Conservation (phyloP, 768 basidiomycete genomes). For the Clathrus columnatus region DNA sequence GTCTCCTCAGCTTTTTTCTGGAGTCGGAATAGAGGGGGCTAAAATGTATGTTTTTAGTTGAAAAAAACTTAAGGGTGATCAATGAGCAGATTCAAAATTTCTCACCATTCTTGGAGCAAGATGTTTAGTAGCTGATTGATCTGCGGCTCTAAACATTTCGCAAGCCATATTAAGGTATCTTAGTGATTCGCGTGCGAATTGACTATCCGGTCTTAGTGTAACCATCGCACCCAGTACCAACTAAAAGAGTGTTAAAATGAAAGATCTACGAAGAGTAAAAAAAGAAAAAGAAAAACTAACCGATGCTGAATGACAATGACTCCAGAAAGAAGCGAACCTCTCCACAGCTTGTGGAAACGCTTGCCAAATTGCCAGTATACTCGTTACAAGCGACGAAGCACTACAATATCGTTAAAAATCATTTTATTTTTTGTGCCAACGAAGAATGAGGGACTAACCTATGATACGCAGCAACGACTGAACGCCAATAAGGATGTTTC, state of each 20-base stretch:
- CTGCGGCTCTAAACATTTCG: not conserved
- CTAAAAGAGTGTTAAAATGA: not conserved
- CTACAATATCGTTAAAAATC: not conserved
- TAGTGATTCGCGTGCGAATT: not conserved
- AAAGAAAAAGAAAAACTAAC: not conserved
- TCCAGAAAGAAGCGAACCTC: not conserved
- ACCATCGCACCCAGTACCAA: not conserved
- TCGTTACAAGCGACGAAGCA: not conserved
- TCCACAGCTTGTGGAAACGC: not conserved
- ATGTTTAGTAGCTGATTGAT: not conserved
- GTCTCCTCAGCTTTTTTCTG: not conserved
- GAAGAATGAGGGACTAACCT: not conserved
- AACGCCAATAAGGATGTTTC: not conserved
- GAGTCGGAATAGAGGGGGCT: not conserved
- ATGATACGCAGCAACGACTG: not conserved
- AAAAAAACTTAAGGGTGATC: not conserved
- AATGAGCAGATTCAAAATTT: not conserved
- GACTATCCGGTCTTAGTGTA: not conserved
- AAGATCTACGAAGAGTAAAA: not conserved
- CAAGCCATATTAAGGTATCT: not conserved
- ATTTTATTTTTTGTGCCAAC: not conserved
- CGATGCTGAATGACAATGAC: not conserved
- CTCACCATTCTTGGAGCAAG: not conserved
- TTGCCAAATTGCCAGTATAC: not conserved
- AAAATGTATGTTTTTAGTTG: not conserved